Evolutionary conservation across 164 flowering plant species (phyloP).

Genomic region (Macadamia integrifolia): DNA sequence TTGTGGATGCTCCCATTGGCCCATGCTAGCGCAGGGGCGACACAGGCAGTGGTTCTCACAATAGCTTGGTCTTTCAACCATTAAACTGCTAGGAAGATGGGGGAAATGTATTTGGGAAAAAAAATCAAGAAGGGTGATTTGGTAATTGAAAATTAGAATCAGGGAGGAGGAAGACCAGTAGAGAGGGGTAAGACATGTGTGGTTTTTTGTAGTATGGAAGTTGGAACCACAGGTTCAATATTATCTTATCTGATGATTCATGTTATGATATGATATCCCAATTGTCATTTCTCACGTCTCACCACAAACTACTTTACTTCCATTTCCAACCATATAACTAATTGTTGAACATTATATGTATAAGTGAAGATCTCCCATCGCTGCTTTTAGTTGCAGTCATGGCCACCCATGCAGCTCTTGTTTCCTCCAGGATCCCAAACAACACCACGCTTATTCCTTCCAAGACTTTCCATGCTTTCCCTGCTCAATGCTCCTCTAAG

Average conservation of each 20-base stretch:
- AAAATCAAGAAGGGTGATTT: neutral
- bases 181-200: conserved; percentile 20
- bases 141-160: neutral
- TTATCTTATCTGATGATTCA: conserved; percentile 39
- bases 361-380: conserved; percentile 4
- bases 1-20: too few relatives aligned
- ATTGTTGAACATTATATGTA: conserved; percentile 10
- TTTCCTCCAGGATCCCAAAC: conserved; percentile 75
- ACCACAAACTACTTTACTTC: conserved; percentile 31
- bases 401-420: conserved; percentile 93
- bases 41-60: too few relatives aligned
- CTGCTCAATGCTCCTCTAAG: conserved; percentile 69
- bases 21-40: too few relatives aligned
- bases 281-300: conserved; percentile 8
- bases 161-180: neutral
- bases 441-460: conserved; percentile 47
- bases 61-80: too few relatives aligned
- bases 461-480: conserved; percentile 44
- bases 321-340: conserved; percentile 25
- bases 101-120: too few relatives aligned
- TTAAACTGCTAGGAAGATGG: too few relatives aligned
- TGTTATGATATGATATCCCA: neutral
- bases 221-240: conserved; percentile 10
- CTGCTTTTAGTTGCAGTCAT: conserved; percentile 55
- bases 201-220: conserved; percentile 18